Conservation (phyloP, 1,139 yeast genomes). For the Pichia sp. region DNA sequence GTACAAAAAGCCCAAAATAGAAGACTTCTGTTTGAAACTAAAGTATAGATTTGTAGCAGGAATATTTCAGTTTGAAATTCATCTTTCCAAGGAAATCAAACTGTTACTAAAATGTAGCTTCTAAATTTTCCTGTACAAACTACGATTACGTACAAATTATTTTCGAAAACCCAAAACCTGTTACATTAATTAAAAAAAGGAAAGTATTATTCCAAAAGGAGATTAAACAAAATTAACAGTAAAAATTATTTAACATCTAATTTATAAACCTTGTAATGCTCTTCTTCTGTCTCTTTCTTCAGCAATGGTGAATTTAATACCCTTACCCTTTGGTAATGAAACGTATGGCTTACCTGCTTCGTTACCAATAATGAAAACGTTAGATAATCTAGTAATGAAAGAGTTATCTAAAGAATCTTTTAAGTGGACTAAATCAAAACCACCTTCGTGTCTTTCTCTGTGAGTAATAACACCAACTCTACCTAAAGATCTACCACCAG, state of each 20-base stretch:
- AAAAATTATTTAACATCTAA: constrained; percentile 10
- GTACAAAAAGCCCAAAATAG: too few relatives aligned
- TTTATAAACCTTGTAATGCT: constrained; percentile 52
- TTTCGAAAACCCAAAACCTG: constrained; percentile 11
- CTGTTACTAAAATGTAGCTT: too few relatives aligned
- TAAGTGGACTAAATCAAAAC: constrained; percentile 98
- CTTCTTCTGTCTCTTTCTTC: constrained; percentile 99
- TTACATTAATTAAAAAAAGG: constrained; percentile 8
- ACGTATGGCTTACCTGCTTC: constrained; percentile 97
- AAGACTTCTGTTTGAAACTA: too few relatives aligned
- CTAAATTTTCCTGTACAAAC: too few relatives aligned
- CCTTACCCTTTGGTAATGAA: constrained; percentile 99
- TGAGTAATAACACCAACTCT: constrained; percentile 97
- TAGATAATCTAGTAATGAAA: constrained; percentile 95
- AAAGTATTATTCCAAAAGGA: constrained; percentile 7
- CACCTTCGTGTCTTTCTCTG: constrained; percentile 99
- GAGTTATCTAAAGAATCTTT: constrained; percentile 97
- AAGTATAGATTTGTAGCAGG: too few relatives aligned
- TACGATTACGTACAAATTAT: too few relatives aligned
- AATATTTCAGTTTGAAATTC: too few relatives aligned
- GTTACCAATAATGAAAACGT: constrained; percentile 91
- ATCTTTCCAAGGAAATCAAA: too few relatives aligned
- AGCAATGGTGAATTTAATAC: constrained; percentile 95
- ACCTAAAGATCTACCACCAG: constrained; percentile 99
- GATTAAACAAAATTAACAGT: constrained; percentile 7